phyloP scores from a whole-genome alignment of 2,329 filamentous ascomycete species.

The Alternaria alternata region DNA sequence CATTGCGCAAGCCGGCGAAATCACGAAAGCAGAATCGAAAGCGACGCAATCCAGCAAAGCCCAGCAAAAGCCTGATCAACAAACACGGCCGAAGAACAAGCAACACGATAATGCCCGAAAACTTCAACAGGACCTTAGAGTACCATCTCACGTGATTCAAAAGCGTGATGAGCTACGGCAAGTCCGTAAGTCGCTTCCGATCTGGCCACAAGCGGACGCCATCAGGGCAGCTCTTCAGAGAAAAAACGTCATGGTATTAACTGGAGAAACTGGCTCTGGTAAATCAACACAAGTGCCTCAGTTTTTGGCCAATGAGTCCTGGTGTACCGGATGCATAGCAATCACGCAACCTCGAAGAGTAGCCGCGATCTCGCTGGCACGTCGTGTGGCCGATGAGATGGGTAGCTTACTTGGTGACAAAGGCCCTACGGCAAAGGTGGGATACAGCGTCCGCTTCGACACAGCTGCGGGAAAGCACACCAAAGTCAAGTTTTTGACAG shows the following conservation, averaged over 20 bases:
- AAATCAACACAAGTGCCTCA: conserved; percentile 98
- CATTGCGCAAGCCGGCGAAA: not conserved
- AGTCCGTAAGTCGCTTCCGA: conserved; percentile 75
- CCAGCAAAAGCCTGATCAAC: conserved; percentile 5
- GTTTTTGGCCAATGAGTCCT: conserved; percentile 79
- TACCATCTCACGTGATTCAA: conserved; percentile 44
- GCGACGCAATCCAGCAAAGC: not conserved
- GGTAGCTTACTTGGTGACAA: conserved; percentile 68
- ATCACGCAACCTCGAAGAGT: conserved; percentile 95
- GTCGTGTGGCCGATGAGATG: conserved; percentile 86
- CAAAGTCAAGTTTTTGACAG: conserved; percentile 91
- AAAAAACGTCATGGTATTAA: conserved; percentile 80
- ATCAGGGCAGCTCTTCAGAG: conserved; percentile 70
- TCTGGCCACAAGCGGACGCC: conserved; percentile 76
- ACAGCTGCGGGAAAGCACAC: conserved; percentile 83
- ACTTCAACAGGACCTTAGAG: conserved; percentile 15
- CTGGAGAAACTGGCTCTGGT: conserved; percentile 94
- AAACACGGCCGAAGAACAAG: conserved; percentile 6
- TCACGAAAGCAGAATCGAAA: not conserved
- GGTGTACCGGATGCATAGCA: conserved; percentile 82
- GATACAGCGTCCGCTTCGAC: conserved; percentile 95
- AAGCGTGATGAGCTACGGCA: conserved; percentile 58
- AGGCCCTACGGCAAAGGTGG: conserved; percentile 72
- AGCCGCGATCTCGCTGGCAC: conserved; percentile 88
- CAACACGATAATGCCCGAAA: conserved; percentile 4